Conservation (phyloP, 192 early-diverging fungal genomes). For the Mortierella hygrophila region DNA sequence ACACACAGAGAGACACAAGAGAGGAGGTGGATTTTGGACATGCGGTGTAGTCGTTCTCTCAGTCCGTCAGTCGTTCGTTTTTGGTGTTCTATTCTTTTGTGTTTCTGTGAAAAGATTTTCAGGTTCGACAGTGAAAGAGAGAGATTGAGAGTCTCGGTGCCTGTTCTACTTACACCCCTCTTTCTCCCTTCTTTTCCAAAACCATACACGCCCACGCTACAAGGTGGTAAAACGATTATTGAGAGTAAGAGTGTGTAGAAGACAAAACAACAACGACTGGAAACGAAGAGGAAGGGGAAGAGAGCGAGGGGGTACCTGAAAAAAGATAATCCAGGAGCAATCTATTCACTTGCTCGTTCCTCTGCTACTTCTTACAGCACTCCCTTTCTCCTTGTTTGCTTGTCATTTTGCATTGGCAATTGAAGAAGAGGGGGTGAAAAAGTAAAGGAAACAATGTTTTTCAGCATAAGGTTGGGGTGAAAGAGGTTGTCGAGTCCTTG, state of each 20-base stretch:
- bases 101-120: too few relatives aligned
- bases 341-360: neutral
- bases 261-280: too few relatives aligned
- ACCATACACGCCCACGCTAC: too few relatives aligned
- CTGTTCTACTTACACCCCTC: too few relatives aligned
- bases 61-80: too few relatives aligned
- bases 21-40: neutral
- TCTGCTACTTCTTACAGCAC: neutral
- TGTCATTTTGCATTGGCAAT: neutral
- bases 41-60: too few relatives aligned
- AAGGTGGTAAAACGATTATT: too few relatives aligned
- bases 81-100: too few relatives aligned
- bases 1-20: neutral
- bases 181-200: too few relatives aligned
- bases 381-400: neutral
- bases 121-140: too few relatives aligned
- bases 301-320: neutral
- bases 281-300: neutral
- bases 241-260: too few relatives aligned
- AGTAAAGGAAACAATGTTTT: neutral
- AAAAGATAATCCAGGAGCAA: neutral
- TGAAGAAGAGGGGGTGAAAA: neutral
- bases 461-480: neutral
- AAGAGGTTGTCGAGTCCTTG: neutral
- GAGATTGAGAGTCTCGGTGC: too few relatives aligned